phyloP scores from a whole-genome alignment of 139 green algal genomes.

The Closterium sp. region DNA sequence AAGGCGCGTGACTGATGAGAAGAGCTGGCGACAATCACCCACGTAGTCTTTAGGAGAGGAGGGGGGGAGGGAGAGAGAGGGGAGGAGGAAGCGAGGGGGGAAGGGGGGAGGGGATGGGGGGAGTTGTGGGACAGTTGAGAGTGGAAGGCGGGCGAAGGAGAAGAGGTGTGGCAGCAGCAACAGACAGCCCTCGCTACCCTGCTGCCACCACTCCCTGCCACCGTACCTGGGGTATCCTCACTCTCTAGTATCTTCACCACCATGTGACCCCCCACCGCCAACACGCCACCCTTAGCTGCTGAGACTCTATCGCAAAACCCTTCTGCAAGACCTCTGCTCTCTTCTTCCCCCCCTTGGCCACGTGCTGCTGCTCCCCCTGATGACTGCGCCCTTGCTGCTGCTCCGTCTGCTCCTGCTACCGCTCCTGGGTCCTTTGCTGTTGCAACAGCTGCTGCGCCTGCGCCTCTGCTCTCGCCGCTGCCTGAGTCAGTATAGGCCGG shows the following conservation, averaged over 20 bases:
- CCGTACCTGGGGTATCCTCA: neutral
- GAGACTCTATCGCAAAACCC: neutral
- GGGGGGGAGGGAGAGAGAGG: no score
- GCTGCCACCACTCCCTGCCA: neutral
- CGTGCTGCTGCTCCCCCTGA: neutral
- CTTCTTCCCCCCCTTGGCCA: neutral
- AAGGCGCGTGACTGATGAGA: neutral
- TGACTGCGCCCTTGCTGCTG: neutral
- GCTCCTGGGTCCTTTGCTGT: neutral
- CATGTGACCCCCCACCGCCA: neutral
- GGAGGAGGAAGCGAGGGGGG: no score
- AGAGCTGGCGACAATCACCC: neutral
- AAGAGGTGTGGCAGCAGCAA: no score
- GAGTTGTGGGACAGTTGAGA: no score
- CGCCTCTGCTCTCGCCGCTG: neutral
- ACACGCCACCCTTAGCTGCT: neutral
- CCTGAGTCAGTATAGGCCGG: neutral
- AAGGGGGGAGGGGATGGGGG: no score
- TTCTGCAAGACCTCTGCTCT: neutral
- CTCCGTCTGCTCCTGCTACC: neutral
- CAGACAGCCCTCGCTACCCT: no score
- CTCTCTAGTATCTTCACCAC: slow-evolving; percentile 8
- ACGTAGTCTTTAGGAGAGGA: neutral
- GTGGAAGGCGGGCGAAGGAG: no score
- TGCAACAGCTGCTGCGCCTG: neutral